Conservation (phyloP, 768 basidiomycete species). For the Amanita subjunquillea region DNA sequence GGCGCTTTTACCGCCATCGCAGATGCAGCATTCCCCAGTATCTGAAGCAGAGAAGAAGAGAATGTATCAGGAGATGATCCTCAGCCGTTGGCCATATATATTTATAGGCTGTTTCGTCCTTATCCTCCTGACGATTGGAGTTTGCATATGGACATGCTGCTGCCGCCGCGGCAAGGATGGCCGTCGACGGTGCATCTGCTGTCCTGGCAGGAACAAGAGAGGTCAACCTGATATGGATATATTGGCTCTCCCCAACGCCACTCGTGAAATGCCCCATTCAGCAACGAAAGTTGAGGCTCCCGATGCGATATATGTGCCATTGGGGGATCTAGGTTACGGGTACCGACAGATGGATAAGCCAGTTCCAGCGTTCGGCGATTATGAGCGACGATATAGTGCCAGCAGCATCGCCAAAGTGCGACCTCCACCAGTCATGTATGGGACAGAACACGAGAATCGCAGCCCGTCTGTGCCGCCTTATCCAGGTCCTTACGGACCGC, state of each 20-base stretch:
- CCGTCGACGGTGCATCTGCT: constrained; percentile 10
- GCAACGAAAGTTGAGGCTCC: not conserved
- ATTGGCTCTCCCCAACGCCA: constrained; percentile 7
- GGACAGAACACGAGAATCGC: not conserved
- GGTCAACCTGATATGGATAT: constrained; percentile 14
- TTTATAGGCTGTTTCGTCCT: constrained; percentile 47
- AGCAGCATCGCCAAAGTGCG: not conserved
- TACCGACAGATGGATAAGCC: not conserved
- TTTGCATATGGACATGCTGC: constrained; percentile 55
- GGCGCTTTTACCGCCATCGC: constrained; percentile 45
- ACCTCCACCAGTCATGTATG: not conserved
- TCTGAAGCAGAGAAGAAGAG: constrained; percentile 58
- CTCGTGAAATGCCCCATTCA: not conserved
- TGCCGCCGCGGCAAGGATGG: constrained; percentile 19
- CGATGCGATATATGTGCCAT: not conserved
- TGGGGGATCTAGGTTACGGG: not conserved
- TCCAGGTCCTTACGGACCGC: not conserved
- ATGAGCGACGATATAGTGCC: not conserved
- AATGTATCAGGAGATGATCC: constrained; percentile 47
- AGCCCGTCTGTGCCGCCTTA: not conserved
- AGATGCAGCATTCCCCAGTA: constrained; percentile 55
- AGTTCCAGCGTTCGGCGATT: not conserved
- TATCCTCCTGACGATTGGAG: constrained; percentile 32
- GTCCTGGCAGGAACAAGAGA: constrained; percentile 3
- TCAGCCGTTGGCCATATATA: constrained; percentile 70